Evolutionary conservation across 805 yeast species (phyloP), one percentile per base, ranked within the genome.

Genomic region (Candida odintsovae): DNA sequence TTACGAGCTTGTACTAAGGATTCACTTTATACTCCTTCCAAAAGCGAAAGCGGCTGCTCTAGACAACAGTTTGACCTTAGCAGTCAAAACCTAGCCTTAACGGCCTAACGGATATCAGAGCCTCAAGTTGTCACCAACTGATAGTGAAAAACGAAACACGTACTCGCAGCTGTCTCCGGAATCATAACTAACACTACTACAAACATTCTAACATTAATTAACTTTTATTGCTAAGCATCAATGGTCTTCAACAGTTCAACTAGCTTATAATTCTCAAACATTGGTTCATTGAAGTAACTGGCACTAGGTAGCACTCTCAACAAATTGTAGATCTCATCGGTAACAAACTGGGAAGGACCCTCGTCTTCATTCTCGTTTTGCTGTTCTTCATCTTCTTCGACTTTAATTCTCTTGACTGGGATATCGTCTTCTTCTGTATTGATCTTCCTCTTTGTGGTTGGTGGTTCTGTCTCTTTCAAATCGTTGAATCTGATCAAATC

Each of bases 271-370:
- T 77, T 65, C 61, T 81, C 78, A 57, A 85, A 83, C 3, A 75
- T 15, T 22, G 73, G 74, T 12, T 77, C 76, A 11, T 70, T 67
- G 58, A 81, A 81, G 47, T 77, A 73, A 1, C 76, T 70, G 0
- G 77, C 78, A 28, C 47, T 57, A 10, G 92, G 92, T 40, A 85
- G 69, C 2, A 75, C 69, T 45, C 82, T 67, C 40, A 83, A 63
- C 38, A 83, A 59, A 41, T 75, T 75, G 57, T 73, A 74, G 21
- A 74, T 58, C 47, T 70, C 76, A 63, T 69, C 75, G 44, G 69
- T 55, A 31, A 59, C 59, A 35, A 56, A 52, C 16, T 55, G 55
- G 23, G 51, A 39, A 13, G 42, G 51, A 13, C 44, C 47, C n/a
- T 35, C 44, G 3, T 35, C 46, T 5, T 47, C 38, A 4, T 48